Evolutionary conservation across 148 eudicot species (phyloP).

Genomic region (Rhododendron molle): DNA sequence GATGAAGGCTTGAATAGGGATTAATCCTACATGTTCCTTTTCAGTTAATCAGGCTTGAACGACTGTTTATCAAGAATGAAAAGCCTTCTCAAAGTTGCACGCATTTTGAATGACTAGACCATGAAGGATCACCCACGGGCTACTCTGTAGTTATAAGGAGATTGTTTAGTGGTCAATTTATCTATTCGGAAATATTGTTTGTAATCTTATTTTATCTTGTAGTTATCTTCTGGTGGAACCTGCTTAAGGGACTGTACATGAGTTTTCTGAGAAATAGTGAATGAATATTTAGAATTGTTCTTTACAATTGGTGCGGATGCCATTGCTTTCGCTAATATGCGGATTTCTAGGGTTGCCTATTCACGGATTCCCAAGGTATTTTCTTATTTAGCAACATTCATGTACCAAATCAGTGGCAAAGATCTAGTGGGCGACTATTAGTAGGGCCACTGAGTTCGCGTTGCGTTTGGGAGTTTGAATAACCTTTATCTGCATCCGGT

Average conservation of each 20-base stretch:
- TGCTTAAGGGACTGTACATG: neutral
- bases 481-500: neutral
- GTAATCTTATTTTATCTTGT: neutral
- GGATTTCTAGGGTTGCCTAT: neutral
- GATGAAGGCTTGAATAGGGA: neutral
- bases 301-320: neutral
- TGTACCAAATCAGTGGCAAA: neutral
- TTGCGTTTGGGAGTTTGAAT: neutral
- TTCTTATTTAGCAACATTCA: neutral
- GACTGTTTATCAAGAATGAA: neutral
- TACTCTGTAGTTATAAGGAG: neutral
- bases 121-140: neutral
- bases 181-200: neutral
- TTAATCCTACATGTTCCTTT: neutral
- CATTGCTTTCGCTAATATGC: neutral
- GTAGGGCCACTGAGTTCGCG: no score
- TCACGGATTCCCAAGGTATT: neutral
- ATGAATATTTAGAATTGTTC: neutral
- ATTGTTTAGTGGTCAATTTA: neutral
- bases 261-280: neutral
- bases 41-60: neutral
- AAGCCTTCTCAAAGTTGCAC: neutral
- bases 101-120: neutral
- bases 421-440: neutral
- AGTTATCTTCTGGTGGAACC: neutral